Evolutionary conservation across 2,329 filamentous ascomycete genomes (phyloP).

Genomic region (Beauveria rudraprayagi): DNA sequence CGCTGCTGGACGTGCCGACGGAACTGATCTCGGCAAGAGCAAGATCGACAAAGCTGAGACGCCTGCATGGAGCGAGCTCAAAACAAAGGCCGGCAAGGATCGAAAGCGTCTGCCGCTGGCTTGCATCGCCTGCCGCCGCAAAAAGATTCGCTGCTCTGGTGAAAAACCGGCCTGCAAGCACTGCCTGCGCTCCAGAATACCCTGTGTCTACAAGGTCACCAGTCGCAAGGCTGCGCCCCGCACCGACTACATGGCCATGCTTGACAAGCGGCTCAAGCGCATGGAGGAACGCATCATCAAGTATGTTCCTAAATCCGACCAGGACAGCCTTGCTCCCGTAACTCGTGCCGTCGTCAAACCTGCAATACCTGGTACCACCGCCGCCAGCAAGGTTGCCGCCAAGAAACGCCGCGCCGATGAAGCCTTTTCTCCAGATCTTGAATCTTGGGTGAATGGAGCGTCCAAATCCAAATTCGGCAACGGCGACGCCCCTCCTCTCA

Average conservation of each 20-base stretch:
- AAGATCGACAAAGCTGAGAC: constrained; percentile 53
- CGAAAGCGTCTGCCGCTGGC: constrained; percentile 86
- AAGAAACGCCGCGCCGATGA: constrained; percentile 84
- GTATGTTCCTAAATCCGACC: constrained; percentile 79
- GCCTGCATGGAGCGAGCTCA: constrained; percentile 72
- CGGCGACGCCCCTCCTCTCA: constrained; percentile 33
- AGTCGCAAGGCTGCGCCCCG: constrained; percentile 87
- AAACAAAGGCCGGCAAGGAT: constrained; percentile 92
- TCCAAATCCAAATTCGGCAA: constrained; percentile 39
- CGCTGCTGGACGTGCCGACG: constrained; percentile 38
- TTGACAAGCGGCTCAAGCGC: constrained; percentile 88
- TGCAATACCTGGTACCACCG: constrained; percentile 49
- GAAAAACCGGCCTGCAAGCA: constrained; percentile 98
- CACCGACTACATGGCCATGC: constrained; percentile 98
- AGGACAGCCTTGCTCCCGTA: constrained; percentile 57
- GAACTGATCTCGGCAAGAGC: constrained; percentile 44
- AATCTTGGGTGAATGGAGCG: constrained; percentile 65
- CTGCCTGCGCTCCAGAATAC: constrained; percentile 83
- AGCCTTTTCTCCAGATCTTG: constrained; percentile 75
- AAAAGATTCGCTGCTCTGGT: constrained; percentile 96
- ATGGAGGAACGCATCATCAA: constrained; percentile 99
- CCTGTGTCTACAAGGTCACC: constrained; percentile 96
- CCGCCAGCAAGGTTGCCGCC: constrained; percentile 35
- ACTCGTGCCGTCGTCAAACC: constrained; percentile 81
- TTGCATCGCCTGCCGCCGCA: constrained; percentile 90